Evolutionary conservation across 2,329 filamentous ascomycete species (phyloP).

Genomic region (Aspergillus brunneoviolaceus): DNA sequence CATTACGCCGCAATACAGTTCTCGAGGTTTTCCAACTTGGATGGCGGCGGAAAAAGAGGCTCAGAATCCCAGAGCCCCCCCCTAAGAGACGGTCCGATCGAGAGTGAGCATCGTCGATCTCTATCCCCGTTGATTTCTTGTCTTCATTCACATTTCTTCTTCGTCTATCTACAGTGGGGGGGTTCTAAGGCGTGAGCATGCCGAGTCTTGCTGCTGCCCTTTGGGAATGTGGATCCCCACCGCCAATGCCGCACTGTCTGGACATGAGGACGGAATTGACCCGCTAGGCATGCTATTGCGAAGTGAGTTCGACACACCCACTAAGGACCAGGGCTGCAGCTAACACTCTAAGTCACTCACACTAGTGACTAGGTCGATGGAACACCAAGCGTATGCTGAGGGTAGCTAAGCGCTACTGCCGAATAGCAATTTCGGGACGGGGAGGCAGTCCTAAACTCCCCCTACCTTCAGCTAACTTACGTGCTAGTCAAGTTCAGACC

Average conservation of each 20-base stretch:
- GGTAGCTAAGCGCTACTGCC: not conserved
- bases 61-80: not conserved
- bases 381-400: not conserved
- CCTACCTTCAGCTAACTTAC: not conserved
- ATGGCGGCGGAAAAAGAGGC: not conserved
- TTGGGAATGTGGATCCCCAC: not conserved
- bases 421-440: not conserved
- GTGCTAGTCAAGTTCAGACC: not conserved
- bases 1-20: too few species aligned
- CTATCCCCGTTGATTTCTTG: not conserved
- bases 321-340: constrained; percentile 1
- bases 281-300: not conserved
- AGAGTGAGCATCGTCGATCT: not conserved
- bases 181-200: too few species aligned
- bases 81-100: not conserved
- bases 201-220: not conserved
- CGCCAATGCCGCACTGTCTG: not conserved
- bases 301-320: not conserved
- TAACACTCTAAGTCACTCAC: not conserved
- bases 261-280: not conserved
- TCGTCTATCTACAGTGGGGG: not conserved
- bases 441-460: constrained; percentile 1
- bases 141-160: not conserved
- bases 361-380: not conserved
- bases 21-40: not conserved